Base-by-base conservation (phyloP, 2,329 filamentous ascomycete genomes). In the Colletotrichum abscissum region DNA sequence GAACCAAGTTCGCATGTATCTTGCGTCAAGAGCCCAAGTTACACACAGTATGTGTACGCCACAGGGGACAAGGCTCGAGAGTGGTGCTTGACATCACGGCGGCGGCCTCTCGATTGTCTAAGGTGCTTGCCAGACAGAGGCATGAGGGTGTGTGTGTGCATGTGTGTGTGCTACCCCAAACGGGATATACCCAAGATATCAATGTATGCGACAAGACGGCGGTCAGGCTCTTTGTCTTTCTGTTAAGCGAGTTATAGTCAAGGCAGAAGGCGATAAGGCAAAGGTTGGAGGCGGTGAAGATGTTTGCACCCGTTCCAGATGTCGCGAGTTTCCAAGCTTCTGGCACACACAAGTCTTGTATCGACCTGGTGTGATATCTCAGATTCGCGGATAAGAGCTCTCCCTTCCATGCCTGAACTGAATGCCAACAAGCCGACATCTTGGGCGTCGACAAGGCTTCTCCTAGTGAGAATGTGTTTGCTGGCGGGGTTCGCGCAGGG, bases 221-320 rank as follows among this genome's bases (percentile, higher is more conserved):
- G n/a, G 67, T 38, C 26, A 33, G 28, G 26, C 26, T 11, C 19
- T n/a, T 66, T 66, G 24, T 58, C 5, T 16, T 22, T 26, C 14
- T 8, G 12, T 22, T 16, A 24, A 24, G 28, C 52, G 30, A 30
- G 54, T 9, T 42, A 56, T n/a, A 8, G 30, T n/a, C 24, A 14
- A 52, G 42, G 49, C 19, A 49, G 24, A 54, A 46, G 19, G 28
- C 54, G 35, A 49, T 49, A 24, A 19, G 9, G 24, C 54, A 59
- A 14, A 26, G 22, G 56, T 24, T 12, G 56, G 16, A 56, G 69
- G 64, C 64, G 63, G 63, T 68, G 56, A 68, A 49, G 46, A 38
- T 46, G 28, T 24, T 28, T 49, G 69, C 24, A 28, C 35, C 33
- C 30, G 35, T 42, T 67, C 49, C 38, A 24, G 16, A 57, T 66